Conservation (phyloP, 306 rosid genomes). For the Prunus kanzakura region DNA sequence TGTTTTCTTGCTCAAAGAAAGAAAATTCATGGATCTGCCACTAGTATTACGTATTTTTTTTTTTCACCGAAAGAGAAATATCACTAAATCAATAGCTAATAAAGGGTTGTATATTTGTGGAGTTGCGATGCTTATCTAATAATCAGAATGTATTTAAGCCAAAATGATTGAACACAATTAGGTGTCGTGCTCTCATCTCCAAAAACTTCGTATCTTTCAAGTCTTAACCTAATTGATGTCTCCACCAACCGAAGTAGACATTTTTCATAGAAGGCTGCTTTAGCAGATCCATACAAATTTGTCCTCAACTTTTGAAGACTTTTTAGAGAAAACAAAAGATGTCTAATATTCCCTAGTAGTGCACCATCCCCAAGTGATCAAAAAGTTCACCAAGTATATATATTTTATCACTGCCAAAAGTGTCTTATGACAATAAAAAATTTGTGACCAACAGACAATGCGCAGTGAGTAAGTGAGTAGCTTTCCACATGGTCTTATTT, state of each 20-base stretch:
- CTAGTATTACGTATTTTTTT: no score
- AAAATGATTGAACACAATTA: not conserved
- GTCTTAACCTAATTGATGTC: not conserved
- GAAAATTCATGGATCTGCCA: no score
- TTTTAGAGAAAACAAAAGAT: not conserved
- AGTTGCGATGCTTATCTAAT: no score
- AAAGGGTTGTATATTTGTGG: no score
- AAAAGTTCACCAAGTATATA: not conserved
- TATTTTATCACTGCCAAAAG: not conserved
- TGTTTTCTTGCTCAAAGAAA: no score
- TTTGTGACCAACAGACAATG: not conserved
- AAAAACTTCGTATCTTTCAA: not conserved
- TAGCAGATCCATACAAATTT: not conserved
- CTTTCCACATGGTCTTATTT: not conserved
- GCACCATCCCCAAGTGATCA: not conserved
- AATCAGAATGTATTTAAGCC: not conserved
- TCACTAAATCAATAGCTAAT: no score
- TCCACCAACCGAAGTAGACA: not conserved
- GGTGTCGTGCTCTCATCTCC: not conserved
- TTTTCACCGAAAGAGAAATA: no score
- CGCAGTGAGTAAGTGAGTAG: not conserved
- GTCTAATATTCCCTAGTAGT: no score
- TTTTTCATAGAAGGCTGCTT: not conserved
- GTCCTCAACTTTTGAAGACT: not conserved
- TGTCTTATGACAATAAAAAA: not conserved